Evolutionary conservation across 1,284 basidiomycete species (phyloP).

Genomic region (Boletus semigastroideus): DNA sequence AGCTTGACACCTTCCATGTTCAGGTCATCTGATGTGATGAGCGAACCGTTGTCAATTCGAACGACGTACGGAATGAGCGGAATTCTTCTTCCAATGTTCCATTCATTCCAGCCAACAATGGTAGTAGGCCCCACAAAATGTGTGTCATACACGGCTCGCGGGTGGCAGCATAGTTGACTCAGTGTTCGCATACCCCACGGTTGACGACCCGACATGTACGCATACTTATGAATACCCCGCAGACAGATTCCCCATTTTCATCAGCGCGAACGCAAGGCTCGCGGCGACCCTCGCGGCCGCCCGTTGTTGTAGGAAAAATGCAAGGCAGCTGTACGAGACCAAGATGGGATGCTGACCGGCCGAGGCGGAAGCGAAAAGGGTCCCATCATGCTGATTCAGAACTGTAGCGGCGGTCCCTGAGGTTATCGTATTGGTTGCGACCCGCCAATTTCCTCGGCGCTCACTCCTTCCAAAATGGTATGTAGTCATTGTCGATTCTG

Average conservation of each 20-base stretch:
- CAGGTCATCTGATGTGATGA: constrained; percentile 21
- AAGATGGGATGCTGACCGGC: background rate
- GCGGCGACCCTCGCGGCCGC: background rate
- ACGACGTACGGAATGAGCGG: constrained; percentile 11
- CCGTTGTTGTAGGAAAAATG: background rate
- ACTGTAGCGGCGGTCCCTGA: constrained; percentile 3
- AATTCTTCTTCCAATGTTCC: constrained; percentile 10
- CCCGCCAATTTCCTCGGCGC: constrained; percentile 16
- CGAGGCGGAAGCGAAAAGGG: constrained; percentile 4
- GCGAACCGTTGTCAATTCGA: constrained; percentile 1
- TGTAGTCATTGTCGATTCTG: constrained; percentile 5
- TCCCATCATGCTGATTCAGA: constrained; percentile 15
- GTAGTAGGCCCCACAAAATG: constrained; percentile 5
- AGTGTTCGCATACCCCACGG: constrained; percentile 1
- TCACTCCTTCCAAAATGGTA: constrained; percentile 16
- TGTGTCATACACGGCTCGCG: constrained; percentile 4
- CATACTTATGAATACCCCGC: background rate
- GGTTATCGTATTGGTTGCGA: constrained; percentile 9
- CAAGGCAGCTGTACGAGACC: background rate
- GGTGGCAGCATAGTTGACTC: background rate
- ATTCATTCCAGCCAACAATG: constrained; percentile 13
- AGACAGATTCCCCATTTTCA: background rate
- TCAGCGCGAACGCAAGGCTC: background rate
- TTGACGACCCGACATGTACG: background rate
- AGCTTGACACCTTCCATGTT: constrained; percentile 9